Evolutionary conservation across 768 basidiomycete genomes (phyloP).

Genomic region (Suillus variegatus): DNA sequence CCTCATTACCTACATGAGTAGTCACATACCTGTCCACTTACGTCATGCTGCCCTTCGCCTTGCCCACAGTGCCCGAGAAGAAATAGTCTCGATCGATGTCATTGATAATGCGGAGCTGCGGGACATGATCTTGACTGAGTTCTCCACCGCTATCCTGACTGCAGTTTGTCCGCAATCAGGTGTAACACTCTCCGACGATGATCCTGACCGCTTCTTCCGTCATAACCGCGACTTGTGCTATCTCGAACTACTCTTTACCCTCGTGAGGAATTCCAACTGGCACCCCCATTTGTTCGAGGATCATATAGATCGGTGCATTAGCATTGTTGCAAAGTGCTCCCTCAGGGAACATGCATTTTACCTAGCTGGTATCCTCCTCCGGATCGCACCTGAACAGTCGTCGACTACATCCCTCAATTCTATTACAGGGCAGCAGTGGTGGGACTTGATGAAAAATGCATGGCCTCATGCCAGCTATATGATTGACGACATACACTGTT

Average conservation of each 20-base stretch:
- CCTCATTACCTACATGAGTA: not conserved
- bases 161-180: not conserved
- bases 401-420: not conserved
- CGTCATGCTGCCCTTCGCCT: not conserved
- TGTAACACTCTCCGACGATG: not conserved
- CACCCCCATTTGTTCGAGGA: not conserved
- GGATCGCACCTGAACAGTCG: not conserved
- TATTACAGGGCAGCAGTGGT: not conserved
- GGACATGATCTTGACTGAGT: not conserved
- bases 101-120: not conserved
- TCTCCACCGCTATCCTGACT: not conserved
- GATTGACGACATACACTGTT: not conserved
- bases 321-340: not conserved
- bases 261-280: not conserved
- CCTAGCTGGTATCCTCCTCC: not conserved
- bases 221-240: not conserved
- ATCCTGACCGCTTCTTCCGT: not conserved
- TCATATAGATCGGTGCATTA: not conserved
- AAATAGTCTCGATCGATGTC: not conserved
- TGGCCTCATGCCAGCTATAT: fast-evolving
- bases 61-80: not conserved
- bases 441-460: not conserved
- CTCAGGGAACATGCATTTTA: not conserved
- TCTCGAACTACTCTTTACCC: not conserved
- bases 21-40: not conserved